Conservation (phyloP, 768 basidiomycete species). For the Fistulinella prunicolor region DNA sequence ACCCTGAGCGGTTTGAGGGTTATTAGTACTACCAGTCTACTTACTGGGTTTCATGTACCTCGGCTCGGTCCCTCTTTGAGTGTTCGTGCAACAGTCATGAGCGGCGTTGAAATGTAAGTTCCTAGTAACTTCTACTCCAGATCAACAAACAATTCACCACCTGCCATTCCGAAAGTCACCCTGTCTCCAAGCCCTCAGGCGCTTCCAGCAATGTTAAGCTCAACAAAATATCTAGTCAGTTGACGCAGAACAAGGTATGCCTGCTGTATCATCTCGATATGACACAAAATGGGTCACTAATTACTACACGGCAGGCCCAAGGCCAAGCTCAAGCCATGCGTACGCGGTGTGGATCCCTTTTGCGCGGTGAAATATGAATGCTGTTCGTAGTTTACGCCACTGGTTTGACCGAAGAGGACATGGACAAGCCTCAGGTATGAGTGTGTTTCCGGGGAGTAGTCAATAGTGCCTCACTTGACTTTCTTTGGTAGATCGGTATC, state of each 20-base stretch:
- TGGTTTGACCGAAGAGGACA: slow-evolving; percentile 73
- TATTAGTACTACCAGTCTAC: not conserved
- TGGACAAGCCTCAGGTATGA: slow-evolving; percentile 78
- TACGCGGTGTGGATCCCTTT: slow-evolving; percentile 36
- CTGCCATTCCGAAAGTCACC: slow-evolving; percentile 15
- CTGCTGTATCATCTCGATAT: not conserved
- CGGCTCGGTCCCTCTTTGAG: slow-evolving; percentile 9
- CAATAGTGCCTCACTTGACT: slow-evolving; percentile 7
- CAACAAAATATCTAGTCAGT: slow-evolving; percentile 70
- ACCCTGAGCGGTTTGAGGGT: not conserved
- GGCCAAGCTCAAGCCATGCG: slow-evolving; percentile 88
- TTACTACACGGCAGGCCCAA: slow-evolving; percentile 38
- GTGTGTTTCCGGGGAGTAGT: not conserved
- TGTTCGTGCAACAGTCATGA: slow-evolving; percentile 38
- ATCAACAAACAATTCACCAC: not conserved
- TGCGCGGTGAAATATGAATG: not conserved
- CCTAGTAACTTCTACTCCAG: not conserved
- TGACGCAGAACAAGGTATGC: slow-evolving; percentile 78
- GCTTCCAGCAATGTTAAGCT: slow-evolving; percentile 44
- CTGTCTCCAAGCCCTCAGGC: slow-evolving; percentile 21
- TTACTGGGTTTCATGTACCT: not conserved
- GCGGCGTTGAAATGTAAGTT: slow-evolving; percentile 60
- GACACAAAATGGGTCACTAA: not conserved
- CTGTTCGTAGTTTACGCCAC: slow-evolving; percentile 60
- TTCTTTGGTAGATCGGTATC: slow-evolving; percentile 66